Evolutionary conservation across 2,329 filamentous ascomycete species (phyloP).

Genomic region (Aspergillus novoparasiticus): DNA sequence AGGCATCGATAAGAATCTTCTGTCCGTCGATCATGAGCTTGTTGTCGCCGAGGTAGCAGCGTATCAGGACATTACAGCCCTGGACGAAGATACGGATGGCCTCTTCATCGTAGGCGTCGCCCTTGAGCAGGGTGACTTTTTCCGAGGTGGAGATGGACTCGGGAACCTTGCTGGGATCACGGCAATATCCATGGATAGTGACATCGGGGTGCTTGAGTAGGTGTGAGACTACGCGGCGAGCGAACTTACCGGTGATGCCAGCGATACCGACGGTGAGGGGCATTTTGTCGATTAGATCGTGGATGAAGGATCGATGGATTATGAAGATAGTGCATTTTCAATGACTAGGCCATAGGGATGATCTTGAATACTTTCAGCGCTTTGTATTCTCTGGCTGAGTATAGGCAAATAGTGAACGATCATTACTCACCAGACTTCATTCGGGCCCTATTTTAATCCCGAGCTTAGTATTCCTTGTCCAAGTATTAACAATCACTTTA

Average conservation of each 20-base stretch:
- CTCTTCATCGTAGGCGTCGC: slow-evolving; percentile 26
- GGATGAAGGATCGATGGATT: not conserved
- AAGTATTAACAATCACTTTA: no score
- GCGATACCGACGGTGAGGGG: slow-evolving; percentile 29
- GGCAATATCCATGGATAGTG: slow-evolving; percentile 30
- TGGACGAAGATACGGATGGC: slow-evolving; percentile 29
- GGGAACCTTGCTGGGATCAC: slow-evolving; percentile 29
- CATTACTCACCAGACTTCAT: no score
- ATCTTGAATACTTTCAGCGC: not conserved
- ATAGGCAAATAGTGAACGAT: no score
- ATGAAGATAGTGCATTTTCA: not conserved
- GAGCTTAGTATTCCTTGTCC: no score
- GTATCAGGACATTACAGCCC: slow-evolving; percentile 42
- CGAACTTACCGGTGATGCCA: slow-evolving; percentile 40
- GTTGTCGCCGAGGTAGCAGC: slow-evolving; percentile 44
- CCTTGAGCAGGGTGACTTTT: slow-evolving; percentile 20
- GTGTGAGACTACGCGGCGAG: slow-evolving; percentile 27
- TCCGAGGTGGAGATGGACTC: not conserved
- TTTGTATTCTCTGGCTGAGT: not conserved
- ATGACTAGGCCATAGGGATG: not conserved
- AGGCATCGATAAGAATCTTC: slow-evolving; percentile 45
- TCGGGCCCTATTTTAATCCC: no score
- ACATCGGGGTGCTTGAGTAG: slow-evolving; percentile 30
- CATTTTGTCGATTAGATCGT: not conserved
- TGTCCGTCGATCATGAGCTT: slow-evolving; percentile 47